phyloP scores from a whole-genome alignment of 2,329 filamentous ascomycete genomes.

The Chaetomium sp. region DNA sequence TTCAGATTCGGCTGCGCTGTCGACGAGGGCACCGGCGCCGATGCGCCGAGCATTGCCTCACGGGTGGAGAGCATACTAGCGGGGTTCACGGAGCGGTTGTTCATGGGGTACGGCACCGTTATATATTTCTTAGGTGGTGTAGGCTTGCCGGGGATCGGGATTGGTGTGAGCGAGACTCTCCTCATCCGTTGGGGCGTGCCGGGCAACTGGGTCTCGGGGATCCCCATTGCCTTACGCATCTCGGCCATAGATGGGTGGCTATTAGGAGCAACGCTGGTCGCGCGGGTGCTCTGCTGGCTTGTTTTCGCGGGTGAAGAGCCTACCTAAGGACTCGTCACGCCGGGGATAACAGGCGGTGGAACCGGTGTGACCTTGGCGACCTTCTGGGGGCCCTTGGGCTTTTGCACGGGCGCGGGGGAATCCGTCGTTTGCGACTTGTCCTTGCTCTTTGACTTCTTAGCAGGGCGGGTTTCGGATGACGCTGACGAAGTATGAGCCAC shows the following conservation, averaged over 20 bases:
- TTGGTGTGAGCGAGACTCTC: constrained; percentile 6
- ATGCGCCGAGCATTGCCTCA: not conserved
- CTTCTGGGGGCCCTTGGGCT: constrained; percentile 13
- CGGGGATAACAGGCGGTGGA: constrained; percentile 20
- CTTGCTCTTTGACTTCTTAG: constrained; percentile 31
- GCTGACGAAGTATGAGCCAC: constrained; percentile 12
- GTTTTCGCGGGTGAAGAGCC: constrained; percentile 11
- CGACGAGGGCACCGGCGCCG: not conserved
- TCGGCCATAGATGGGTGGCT: constrained; percentile 15
- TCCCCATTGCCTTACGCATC: constrained; percentile 8
- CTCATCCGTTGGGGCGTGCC: constrained; percentile 2
- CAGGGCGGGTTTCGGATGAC: not conserved
- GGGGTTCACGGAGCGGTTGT: not conserved
- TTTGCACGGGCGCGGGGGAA: constrained; percentile 13
- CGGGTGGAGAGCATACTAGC: not conserved
- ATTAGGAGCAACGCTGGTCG: not conserved
- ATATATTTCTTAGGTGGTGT: not conserved
- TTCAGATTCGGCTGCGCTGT: no score
- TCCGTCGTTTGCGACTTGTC: constrained; percentile 21
- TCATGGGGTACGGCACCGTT: not conserved
- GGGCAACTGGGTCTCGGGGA: constrained; percentile 12
- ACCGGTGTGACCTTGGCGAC: constrained; percentile 24
- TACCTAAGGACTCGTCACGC: constrained; percentile 19
- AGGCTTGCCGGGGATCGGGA: constrained; percentile 10
- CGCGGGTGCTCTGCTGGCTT: not conserved